Conservation (phyloP, 768 basidiomycete genomes). For the Panaeolus papilionaceus region DNA sequence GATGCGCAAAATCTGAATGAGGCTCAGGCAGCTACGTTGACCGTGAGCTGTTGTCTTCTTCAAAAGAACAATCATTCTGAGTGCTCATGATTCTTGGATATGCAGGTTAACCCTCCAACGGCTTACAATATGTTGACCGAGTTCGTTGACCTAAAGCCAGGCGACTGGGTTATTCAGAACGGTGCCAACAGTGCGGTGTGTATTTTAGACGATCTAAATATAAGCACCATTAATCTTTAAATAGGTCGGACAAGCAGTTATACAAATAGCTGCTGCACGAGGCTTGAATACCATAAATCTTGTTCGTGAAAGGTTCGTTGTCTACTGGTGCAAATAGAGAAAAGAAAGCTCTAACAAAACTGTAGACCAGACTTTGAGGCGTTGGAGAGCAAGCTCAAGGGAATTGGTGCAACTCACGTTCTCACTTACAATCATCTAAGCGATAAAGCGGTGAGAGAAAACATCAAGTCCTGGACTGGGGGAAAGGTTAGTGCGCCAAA, state of each 20-base stretch:
- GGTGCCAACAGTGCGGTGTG: slow-evolving; percentile 85
- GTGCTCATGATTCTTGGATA: neutral
- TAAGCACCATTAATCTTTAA: neutral
- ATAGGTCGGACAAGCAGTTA: slow-evolving; percentile 86
- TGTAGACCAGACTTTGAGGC: slow-evolving; percentile 57
- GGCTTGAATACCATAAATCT: slow-evolving; percentile 84
- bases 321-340: neutral
- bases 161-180: slow-evolving; percentile 87
- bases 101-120: slow-evolving; percentile 81
- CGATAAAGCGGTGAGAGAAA: slow-evolving; percentile 58
- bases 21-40: slow-evolving; percentile 77
- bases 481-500: slow-evolving; percentile 51
- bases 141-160: slow-evolving; percentile 65
- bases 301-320: slow-evolving; percentile 68
- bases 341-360: neutral
- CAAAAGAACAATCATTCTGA: neutral
- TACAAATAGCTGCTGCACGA: slow-evolving; percentile 78
- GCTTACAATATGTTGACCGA: slow-evolving; percentile 84
- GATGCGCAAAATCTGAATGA: slow-evolving; percentile 51
- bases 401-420: slow-evolving; percentile 78
- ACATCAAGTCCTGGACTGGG: slow-evolving; percentile 67
- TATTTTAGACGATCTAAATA: slow-evolving; percentile 18
- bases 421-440: slow-evolving; percentile 77
- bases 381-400: slow-evolving; percentile 55
- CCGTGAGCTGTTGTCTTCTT: slow-evolving; percentile 47